Base-by-base conservation (phyloP, 192 early-diverging fungal species). In the Mortierella antarctica region DNA sequence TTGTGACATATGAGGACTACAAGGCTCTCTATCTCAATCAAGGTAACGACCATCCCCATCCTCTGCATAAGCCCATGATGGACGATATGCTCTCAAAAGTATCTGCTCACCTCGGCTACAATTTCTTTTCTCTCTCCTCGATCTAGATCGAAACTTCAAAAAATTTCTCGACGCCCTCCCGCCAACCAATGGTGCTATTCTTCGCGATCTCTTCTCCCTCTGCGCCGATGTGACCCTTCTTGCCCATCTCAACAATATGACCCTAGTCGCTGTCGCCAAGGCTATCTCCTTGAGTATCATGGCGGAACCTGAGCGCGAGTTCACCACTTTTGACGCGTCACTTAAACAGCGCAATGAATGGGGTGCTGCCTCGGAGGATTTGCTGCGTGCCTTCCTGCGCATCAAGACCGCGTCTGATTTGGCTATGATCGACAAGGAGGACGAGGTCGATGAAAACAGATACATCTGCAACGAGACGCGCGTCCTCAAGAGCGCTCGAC, bases 1-100 rank as follows among this genome's bases (percentile, higher is more conserved):
- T 80, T 50, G 77, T 80, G 49, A 72, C 77, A 20, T 80, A 80
- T 51, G 77, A 67, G 13, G 77, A 80, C 55, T 80, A 80, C 47
- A 58, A 67, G 40, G 31, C 48, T 12, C 60, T 80, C 17, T 80
- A 72, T 50, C 47, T 80, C 31, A 46, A 80, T 21, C 70, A 80
- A 80, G 77, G 77, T 80, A 67, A 21, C 2, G 17, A 50, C 4
- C 17, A 50, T 50, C 49, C 4, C 1, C 49, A 50, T 50, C 4
- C 17, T 14, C 49, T 31, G 31, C 31, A n/a, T n/a, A n/a, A n/a
- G n/a, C n/a, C n/a, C n/a, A n/a, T n/a, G n/a, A n/a, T n/a, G n/a
- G n/a, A n/a, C n/a, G n/a, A n/a, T n/a, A n/a, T n/a, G n/a, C n/a
- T 31, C 31, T 31, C 31, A 3, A 31, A 31, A 31, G 3, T 31